Base-by-base conservation (phyloP, 352 stramenopile genomes). In the Hyaloperonospora brassicae region DNA sequence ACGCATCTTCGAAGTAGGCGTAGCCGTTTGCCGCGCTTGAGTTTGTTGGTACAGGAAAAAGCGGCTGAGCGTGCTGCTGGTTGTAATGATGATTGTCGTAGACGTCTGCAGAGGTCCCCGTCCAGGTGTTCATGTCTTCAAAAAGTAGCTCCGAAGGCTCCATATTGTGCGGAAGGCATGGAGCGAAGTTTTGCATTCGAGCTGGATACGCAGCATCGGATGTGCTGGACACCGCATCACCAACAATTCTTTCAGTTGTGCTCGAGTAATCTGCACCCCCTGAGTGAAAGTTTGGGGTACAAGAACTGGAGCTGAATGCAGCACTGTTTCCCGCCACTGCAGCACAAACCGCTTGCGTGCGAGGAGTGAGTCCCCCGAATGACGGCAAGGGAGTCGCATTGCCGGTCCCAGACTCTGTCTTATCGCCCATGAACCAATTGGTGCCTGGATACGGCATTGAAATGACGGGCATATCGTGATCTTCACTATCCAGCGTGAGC, bases 111-210 rank as follows among this genome's bases (percentile, higher is more conserved):
- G 56, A 4, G 23, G 54, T 48, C 12, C 64, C 55, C 23, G 44
- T 43, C 61, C 64, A 65, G 24, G 44, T 47, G 23, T 61, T 68
- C 46, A 74, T 67, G 31, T 66, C 68, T 13, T 72, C 63, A 38
- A 76, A 77, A n/a, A 77, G 55, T 31, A 78, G 46, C 48, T 76
- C 56, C 9, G 64, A 53, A 6, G 66, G 55, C 48, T 76, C 71
- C 23, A 68, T 41, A 22, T 52, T 23, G 31, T 66, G 62, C 11
- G 56, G 47, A 21, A 76, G 42, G 25, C 69, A 79, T 12, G 66
- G 58, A 60, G 58, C 22, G 52, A 81, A 68, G 27, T n/a, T 59
- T 47, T 74, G 68, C 68, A 81, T 70, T 50, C 74, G 68, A 58
- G 64, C 66, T 1, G 68, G 61, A 40, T 66, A 72, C 14, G 56